Evolutionary conservation across 2,329 filamentous ascomycete species (phyloP).

Genomic region (Rosellinia necatrix): DNA sequence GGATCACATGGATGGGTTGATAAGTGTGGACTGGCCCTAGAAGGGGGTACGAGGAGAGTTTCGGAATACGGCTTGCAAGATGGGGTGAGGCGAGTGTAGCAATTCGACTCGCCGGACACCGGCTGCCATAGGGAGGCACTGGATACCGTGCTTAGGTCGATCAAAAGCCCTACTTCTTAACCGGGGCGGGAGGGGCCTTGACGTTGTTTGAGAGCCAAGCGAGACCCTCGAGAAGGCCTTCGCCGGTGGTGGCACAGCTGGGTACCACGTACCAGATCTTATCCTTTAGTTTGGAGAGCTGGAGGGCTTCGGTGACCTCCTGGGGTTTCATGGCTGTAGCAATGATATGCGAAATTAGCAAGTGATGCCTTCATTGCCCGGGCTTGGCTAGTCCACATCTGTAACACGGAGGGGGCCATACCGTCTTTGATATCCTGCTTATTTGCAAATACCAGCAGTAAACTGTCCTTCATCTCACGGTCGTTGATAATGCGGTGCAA

Average conservation of each 20-base stretch:
- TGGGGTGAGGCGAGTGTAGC: neutral
- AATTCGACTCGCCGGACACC: neutral
- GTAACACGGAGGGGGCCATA: constrained; percentile 43
- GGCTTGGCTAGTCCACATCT: neutral
- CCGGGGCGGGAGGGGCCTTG: constrained; percentile 64
- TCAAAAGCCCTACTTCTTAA: constrained; percentile 54
- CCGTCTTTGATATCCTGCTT: constrained; percentile 93
- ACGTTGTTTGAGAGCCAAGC: constrained; percentile 86
- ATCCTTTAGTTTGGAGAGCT: constrained; percentile 78
- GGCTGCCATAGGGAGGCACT: neutral
- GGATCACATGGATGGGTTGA: no score
- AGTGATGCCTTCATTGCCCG: neutral
- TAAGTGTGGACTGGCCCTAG: no score
- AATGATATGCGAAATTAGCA: constrained; percentile 19
- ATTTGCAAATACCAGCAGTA: constrained; percentile 96
- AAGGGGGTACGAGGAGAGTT: neutral
- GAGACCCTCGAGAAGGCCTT: constrained; percentile 80
- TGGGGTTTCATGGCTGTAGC: constrained; percentile 73
- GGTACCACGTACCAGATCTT: constrained; percentile 86
- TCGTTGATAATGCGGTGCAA: constrained; percentile 97
- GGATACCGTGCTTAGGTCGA: neutral
- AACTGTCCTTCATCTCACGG: constrained; percentile 94
- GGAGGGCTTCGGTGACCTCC: constrained; percentile 77
- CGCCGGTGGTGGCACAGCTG: constrained; percentile 79
- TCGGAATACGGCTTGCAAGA: neutral